Evolutionary conservation across 495 filamentous ascomycete genomes (phyloP), one percentile per base, ranked within the genome.

Genomic region (Staphylotrichum longicolle): DNA sequence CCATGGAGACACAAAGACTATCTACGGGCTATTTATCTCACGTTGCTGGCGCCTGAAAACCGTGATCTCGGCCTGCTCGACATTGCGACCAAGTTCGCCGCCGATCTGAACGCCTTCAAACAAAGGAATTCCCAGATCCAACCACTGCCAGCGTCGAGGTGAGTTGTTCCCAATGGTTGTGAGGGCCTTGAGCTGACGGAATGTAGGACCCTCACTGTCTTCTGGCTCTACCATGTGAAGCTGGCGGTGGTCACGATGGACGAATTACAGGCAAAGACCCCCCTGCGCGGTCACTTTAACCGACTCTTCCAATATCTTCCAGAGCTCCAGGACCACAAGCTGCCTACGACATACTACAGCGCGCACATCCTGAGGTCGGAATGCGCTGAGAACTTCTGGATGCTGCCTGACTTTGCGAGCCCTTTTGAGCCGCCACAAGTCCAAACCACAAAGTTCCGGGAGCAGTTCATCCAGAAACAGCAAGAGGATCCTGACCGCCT

Each of bases 201-300:
- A 5, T 30, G 9, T 15, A 68, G 67, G 27, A 69, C 67, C 3
- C 12, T 61, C 1, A 65, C 65, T 0, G 67, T 70, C 11, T 67
- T 70, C 41, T 70, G 67, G 67, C 57, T 70, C 3, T 67, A 70
- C 30, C 67, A 70, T 14, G 45, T 70, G 52, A 60, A 58, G 7
- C 49, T 67, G 14, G 65, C 62, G 6, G 45, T 64, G 4, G 15
- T 40, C 3, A 30, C 46, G 3, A 51, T 56, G 14, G 37, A 39
- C 37, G 37, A 39, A 6, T 6, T 7, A 39, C 37, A 10, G 37
- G 37, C 30, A 44, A 8, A 1, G 2, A 4, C 12, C 11, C 8
- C 7, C 6, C 7, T 5, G n/a, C n/a, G 11, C 44, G 5, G 34
- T 33, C 27, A 27, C 7, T 54, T 61, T 40, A 20, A 53, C 6